phyloP scores from a whole-genome alignment of 345 rosid genomes.

The Populus pruinosa region DNA sequence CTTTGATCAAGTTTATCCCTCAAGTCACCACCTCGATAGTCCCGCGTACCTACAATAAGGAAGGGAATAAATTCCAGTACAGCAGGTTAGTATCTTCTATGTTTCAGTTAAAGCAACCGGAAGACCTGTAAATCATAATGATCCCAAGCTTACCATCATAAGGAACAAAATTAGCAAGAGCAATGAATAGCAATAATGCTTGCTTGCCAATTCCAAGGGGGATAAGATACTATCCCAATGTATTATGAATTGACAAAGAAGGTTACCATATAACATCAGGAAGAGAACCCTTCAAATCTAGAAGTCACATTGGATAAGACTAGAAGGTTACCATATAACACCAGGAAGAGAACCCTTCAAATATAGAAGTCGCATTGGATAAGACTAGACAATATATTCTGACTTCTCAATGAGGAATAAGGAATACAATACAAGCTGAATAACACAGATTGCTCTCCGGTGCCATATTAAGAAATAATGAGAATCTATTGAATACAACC shows the following conservation, averaged over 20 bases:
- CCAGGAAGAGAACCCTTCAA: slow-evolving; percentile 29
- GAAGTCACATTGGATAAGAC: slow-evolving; percentile 29
- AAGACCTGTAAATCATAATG: slow-evolving; percentile 18
- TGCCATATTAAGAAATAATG: slow-evolving; percentile 35
- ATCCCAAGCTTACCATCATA: slow-evolving; percentile 52
- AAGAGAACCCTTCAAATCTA: slow-evolving; percentile 32
- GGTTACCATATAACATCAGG: slow-evolving; percentile 34
- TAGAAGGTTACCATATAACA: slow-evolving; percentile 35
- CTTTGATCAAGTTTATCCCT: slow-evolving; percentile 79
- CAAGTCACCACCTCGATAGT: slow-evolving; percentile 61
- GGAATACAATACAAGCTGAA: slow-evolving; percentile 30
- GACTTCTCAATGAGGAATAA: slow-evolving; percentile 42
- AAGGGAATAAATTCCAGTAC: slow-evolving; percentile 26
- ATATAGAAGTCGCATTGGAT: slow-evolving; percentile 31
- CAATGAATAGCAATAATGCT: slow-evolving; percentile 47
- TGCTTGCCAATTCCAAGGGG: slow-evolving; percentile 53
- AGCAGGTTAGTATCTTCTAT: slow-evolving; percentile 19
- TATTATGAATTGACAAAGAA: slow-evolving; percentile 31
- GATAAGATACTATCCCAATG: slow-evolving; percentile 45
- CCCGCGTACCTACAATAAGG: slow-evolving; percentile 57
- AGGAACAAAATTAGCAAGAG: slow-evolving; percentile 46
- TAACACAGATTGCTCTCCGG: slow-evolving; percentile 26
- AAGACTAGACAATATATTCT: slow-evolving; percentile 34
- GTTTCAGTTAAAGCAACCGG: slow-evolving; percentile 26
- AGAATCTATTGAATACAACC: slow-evolving; percentile 12